These are phyloP conservation scores for Neurospora discreta DNA, from an alignment of 495 filamentous ascomycete species.

Conservation along the genomic window DNA sequence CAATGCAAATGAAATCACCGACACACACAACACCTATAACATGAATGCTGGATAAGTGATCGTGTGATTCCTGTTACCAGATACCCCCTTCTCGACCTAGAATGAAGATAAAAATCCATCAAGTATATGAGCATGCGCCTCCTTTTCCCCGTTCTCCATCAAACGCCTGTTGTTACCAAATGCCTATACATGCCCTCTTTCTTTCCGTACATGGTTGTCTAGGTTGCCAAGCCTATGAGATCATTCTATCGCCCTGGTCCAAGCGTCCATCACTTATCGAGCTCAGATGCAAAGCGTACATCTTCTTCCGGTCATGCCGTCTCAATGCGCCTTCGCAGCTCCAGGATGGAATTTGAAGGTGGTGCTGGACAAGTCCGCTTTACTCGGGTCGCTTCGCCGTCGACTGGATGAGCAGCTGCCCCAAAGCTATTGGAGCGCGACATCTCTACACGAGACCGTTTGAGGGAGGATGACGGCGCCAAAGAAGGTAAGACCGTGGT, in stretches of 20 bases:
- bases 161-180: constrained; percentile 14
- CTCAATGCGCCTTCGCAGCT: constrained; percentile 16
- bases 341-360: constrained; percentile 7
- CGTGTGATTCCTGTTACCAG: not conserved
- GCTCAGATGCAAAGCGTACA: not conserved
- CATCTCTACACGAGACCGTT: constrained; percentile 37
- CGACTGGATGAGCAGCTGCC: constrained; percentile 3
- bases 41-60: not conserved
- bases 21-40: not conserved
- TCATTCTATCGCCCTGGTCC: not conserved
- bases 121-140: not conserved
- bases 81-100: not conserved
- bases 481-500: constrained; percentile 25
- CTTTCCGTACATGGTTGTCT: not conserved
- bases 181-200: constrained; percentile 3
- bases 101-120: not conserved
- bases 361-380: constrained; percentile 8
- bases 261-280: not conserved
- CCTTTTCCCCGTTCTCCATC: constrained; percentile 8
- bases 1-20: not conserved
- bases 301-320: constrained; percentile 9
- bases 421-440: constrained; percentile 37
- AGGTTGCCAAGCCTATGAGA: constrained; percentile 10
- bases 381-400: constrained; percentile 2
- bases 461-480: constrained; percentile 23